A percentile compares a stretch with the other conserved stretches of the same genome.
These are phyloP conservation scores for Sanghuangporus baumii DNA, from an alignment of 1,284 basidiomycete species.

Conservation along the genomic window DNA sequence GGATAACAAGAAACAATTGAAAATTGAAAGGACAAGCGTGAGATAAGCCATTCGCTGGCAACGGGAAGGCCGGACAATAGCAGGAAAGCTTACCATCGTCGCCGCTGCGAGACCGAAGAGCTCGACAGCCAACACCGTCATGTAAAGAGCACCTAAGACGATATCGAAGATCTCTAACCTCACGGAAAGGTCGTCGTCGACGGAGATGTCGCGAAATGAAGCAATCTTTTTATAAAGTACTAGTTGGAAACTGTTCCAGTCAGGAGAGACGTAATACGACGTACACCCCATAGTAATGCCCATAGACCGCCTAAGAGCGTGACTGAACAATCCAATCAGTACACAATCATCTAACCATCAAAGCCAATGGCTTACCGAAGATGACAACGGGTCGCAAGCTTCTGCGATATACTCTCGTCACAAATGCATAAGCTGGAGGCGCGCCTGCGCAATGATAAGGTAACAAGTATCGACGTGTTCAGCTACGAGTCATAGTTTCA, in stretches of 20 bases:
- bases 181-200: constrained; percentile 41
- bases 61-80: not conserved
- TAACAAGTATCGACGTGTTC: not conserved
- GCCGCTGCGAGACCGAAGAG: constrained; percentile 52
- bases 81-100: constrained; percentile 41
- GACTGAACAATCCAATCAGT: constrained; percentile 28
- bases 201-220: constrained; percentile 47
- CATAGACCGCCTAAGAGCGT: constrained; percentile 47
- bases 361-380: constrained; percentile 36
- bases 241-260: not conserved
- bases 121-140: constrained; percentile 48
- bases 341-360: not conserved
- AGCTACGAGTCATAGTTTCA: not conserved
- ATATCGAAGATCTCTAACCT: constrained; percentile 56
- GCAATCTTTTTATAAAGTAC: constrained; percentile 38
- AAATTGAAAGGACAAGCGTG: not conserved
- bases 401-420: constrained; percentile 46
- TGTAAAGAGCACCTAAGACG: constrained; percentile 52
- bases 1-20: not conserved
- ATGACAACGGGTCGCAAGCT: constrained; percentile 57
- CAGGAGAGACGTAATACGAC: not conserved
- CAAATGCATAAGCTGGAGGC: constrained; percentile 54
- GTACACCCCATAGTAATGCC: constrained; percentile 53
- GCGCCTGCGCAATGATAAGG: constrained; percentile 30
- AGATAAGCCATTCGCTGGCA: not conserved